Evolutionary conservation across 352 stramenopile genomes (phyloP).

Genomic region (Thalassiosira delicatula): DNA sequence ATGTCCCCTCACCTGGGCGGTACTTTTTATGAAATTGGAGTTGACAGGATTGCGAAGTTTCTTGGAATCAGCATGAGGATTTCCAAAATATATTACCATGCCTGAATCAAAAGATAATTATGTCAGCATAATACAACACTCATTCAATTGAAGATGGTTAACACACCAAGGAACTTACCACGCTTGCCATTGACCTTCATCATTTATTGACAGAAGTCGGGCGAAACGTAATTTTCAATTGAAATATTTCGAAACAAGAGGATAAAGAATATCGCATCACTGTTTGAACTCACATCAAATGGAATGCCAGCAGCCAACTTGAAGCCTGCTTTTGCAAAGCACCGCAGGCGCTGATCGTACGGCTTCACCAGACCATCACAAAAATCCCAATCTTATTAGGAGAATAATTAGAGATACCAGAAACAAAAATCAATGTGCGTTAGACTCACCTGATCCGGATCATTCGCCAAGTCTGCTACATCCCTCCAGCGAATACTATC

Average conservation of each 20-base stretch:
- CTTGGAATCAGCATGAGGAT: conserved; percentile 4
- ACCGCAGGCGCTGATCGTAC: conserved; percentile 34
- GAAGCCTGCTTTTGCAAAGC: conserved; percentile 42
- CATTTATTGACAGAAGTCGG: no score
- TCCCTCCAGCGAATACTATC: conserved; percentile 51
- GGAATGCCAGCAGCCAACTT: conserved; percentile 34
- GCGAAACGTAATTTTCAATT: no score
- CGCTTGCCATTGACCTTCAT: conserved; percentile 27
- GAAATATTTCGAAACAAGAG: no score
- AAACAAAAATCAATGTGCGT: no score
- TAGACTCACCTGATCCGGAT: conserved; percentile 54
- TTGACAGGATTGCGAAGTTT: conserved; percentile 32
- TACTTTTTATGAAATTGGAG: conserved; percentile 13
- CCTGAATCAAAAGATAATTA: no score
- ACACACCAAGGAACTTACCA: no score
- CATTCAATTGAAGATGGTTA: no score
- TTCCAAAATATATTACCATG: conserved; percentile 46
- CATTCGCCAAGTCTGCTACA: conserved; percentile 46
- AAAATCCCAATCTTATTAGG: no score
- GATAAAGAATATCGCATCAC: neutral
- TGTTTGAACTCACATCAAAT: conserved; percentile 30
- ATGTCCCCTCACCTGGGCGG: conserved; percentile 12
- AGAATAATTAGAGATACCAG: no score
- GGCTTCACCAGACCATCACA: no score
- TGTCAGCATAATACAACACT: no score